These are phyloP conservation scores for Cylindrodendrum hubeiense DNA, from an alignment of 2,329 filamentous ascomycete species.

Conservation along the genomic window DNA sequence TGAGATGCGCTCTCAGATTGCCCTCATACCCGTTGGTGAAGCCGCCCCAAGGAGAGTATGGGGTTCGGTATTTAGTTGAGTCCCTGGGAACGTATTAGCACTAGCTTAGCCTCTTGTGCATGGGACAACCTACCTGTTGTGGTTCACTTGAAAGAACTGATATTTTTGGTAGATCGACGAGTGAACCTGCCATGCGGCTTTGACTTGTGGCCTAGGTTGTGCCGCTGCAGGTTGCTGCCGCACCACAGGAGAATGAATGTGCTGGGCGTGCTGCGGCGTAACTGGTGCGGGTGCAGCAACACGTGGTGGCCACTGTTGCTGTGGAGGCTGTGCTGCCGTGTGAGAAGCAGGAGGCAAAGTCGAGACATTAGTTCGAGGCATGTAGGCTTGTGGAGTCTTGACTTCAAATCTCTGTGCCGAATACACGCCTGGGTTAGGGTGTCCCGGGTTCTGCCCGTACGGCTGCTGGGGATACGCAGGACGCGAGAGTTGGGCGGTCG, in stretches of 20 bases:
- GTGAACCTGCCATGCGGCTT: slow-evolving; percentile 50
- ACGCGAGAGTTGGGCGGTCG: neutral
- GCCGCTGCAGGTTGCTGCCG: slow-evolving; percentile 27
- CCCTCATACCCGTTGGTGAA: slow-evolving; percentile 74
- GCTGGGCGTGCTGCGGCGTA: slow-evolving; percentile 10
- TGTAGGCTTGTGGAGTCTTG: slow-evolving; percentile 30
- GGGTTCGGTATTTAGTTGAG: slow-evolving; percentile 68
- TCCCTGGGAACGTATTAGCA: slow-evolving; percentile 56
- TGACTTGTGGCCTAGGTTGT: slow-evolving; percentile 40
- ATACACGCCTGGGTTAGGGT: slow-evolving; percentile 29
- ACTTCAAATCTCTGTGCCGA: slow-evolving; percentile 42
- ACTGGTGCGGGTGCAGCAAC: slow-evolving; percentile 5
- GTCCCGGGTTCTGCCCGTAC: slow-evolving; percentile 19
- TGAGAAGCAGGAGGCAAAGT: slow-evolving; percentile 9
- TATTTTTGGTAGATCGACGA: slow-evolving; percentile 65
- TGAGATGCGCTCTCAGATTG: slow-evolving; percentile 60
- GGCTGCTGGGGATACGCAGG: slow-evolving; percentile 32
- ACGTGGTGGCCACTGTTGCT: slow-evolving; percentile 29
- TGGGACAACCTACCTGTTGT: slow-evolving; percentile 63
- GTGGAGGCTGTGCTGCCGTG: slow-evolving; percentile 11
- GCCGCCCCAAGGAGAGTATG: slow-evolving; percentile 68
- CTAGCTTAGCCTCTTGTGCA: neutral
- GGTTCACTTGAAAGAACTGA: slow-evolving; percentile 69
- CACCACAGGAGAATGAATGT: slow-evolving; percentile 4
- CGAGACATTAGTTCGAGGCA: slow-evolving; percentile 18